These are phyloP conservation scores for Termitomyces eurrhizus DNA, from an alignment of 768 basidiomycete species.

Conservation along the genomic window DNA sequence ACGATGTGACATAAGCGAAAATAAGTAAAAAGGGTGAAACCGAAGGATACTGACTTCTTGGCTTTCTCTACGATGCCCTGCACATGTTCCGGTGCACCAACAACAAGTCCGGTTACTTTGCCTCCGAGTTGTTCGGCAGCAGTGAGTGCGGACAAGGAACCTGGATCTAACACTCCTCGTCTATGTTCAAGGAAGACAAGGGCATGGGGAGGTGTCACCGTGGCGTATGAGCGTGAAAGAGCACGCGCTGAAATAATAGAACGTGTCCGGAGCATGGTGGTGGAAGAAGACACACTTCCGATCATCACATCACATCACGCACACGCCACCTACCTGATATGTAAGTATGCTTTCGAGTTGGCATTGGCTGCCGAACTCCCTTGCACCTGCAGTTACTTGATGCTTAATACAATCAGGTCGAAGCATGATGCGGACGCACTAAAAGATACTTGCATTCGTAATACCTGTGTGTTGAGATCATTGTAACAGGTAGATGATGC, in stretches of 20 bases:
- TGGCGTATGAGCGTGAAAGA: slow-evolving; percentile 49
- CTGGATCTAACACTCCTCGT: slow-evolving; percentile 75
- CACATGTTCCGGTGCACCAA: slow-evolving; percentile 68
- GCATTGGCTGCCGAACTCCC: not conserved
- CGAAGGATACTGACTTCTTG: slow-evolving; percentile 60
- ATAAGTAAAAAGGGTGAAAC: not conserved
- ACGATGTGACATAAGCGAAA: slow-evolving; percentile 1
- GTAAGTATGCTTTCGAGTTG: too few relatives aligned
- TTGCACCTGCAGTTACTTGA: not conserved
- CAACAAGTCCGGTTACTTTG: slow-evolving; percentile 73
- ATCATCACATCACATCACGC: slow-evolving; percentile 13
- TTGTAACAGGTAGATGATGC: not conserved
- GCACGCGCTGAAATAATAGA: slow-evolving; percentile 12
- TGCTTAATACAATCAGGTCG: not conserved
- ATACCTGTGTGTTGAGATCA: slow-evolving; percentile 7
- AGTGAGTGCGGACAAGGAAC: slow-evolving; percentile 85
- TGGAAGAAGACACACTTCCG: slow-evolving; percentile 8
- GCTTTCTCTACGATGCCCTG: slow-evolving; percentile 64
- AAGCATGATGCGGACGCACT: slow-evolving; percentile 49
- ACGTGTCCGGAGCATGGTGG: slow-evolving; percentile 16
- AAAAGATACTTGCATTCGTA: slow-evolving; percentile 24
- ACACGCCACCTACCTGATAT: not conserved
- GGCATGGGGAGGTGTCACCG: slow-evolving; percentile 60
- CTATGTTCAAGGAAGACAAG: slow-evolving; percentile 91
- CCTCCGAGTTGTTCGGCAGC: slow-evolving; percentile 87